These are phyloP conservation scores for Vachellia pachyceras DNA, from an alignment of 306 rosid genomes.

Conservation along the genomic window DNA sequence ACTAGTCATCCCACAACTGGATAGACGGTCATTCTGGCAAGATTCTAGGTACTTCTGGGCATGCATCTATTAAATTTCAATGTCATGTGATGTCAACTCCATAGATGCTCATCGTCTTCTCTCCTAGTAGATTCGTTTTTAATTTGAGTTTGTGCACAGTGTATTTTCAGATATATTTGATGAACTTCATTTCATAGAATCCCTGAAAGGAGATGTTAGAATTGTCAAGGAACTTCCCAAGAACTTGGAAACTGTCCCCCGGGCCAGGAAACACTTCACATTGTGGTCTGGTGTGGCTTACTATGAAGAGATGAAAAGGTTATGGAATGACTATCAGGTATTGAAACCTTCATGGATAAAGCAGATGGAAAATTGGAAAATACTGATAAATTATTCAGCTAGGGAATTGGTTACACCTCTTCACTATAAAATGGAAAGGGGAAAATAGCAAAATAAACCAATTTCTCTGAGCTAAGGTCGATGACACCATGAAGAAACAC, in stretches of 20 bases:
- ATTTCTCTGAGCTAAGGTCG: not conserved
- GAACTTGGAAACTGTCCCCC: conserved; percentile 67
- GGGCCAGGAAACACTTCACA: conserved; percentile 90
- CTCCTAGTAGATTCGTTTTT: conserved; percentile 34
- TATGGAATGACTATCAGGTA: conserved; percentile 90
- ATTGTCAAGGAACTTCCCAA: conserved; percentile 77
- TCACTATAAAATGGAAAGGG: not conserved
- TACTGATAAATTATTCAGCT: not conserved
- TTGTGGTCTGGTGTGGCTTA: conserved; percentile 80
- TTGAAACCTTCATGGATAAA: conserved; percentile 29
- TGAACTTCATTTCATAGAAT: conserved; percentile 78
- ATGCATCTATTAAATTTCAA: conserved; percentile 12
- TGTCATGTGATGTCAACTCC: conserved; percentile 25
- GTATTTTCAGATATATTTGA: conserved; percentile 88
- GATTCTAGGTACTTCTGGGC: conserved; percentile 69
- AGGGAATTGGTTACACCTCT: not conserved
- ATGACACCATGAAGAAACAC: conserved; percentile 56
- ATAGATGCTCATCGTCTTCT: conserved; percentile 17
- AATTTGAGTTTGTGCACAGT: conserved; percentile 52
- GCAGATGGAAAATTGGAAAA: not conserved
- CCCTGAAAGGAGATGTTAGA: conserved; percentile 69
- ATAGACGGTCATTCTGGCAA: conserved; percentile 92
- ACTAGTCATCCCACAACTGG: conserved; percentile 88
- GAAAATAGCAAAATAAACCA: not conserved
- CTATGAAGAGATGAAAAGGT: conserved; percentile 75